Conservation (phyloP, 805 yeast species). For the Henningerozyma blattae region DNA sequence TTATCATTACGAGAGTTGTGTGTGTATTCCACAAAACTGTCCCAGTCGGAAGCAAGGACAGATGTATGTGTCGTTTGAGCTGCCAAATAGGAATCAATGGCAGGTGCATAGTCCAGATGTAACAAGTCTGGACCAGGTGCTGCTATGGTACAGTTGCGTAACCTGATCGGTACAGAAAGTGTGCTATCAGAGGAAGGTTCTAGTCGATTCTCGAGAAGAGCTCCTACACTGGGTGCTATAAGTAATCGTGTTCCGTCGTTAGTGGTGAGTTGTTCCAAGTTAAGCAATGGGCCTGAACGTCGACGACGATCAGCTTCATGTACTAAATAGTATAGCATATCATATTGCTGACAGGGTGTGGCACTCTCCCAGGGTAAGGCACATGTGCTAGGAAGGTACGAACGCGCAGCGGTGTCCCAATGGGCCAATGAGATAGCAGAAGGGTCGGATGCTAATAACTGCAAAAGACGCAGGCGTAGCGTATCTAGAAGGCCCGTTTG, state of each 20-base stretch:
- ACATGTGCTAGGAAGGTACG: no score
- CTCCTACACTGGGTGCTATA: slow-evolving; percentile 17
- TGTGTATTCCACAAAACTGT: slow-evolving; percentile 11
- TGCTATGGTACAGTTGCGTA: slow-evolving; percentile 19
- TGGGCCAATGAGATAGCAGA: no score
- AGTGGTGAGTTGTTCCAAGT: slow-evolving; percentile 6
- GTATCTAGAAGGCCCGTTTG: no score
- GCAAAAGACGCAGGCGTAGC: no score
- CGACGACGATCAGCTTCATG: no score
- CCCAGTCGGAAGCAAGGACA: slow-evolving; percentile 19
- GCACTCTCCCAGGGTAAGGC: no score
- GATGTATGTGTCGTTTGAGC: slow-evolving; percentile 11
- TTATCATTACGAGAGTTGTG: slow-evolving; percentile 4
- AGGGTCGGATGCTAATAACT: no score
- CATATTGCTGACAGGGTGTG: no score
- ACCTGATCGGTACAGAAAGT: slow-evolving; percentile 16
- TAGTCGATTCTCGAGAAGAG: slow-evolving; percentile 10
- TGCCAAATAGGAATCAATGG: slow-evolving; percentile 19
- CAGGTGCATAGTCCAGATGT: slow-evolving; percentile 20
- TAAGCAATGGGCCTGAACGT: no score
- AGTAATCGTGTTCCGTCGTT: slow-evolving; percentile 10
- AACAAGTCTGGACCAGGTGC: slow-evolving; percentile 11
- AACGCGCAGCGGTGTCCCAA: no score
- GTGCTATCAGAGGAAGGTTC: slow-evolving; percentile 2
- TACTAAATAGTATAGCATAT: no score